Evolutionary conservation across 768 basidiomycete species (phyloP).

Genomic region (Phanerochaete sordida): DNA sequence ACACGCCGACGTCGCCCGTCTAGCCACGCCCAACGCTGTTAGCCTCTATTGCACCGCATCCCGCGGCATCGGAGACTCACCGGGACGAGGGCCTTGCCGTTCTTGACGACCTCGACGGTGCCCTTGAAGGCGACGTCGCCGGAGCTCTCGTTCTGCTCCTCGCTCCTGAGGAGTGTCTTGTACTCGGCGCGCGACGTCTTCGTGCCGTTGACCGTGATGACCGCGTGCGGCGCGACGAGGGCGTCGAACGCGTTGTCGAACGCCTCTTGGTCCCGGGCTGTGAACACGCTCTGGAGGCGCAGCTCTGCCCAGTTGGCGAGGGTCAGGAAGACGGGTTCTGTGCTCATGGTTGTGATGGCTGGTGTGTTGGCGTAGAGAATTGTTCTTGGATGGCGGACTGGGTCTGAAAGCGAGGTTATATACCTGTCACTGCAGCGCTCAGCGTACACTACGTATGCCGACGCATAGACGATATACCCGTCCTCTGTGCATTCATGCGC

Average conservation of each 20-base stretch:
- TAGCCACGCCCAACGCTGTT: background rate
- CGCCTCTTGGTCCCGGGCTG: conserved; percentile 31
- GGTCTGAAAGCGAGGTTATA: no score
- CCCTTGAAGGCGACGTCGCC: conserved; percentile 9
- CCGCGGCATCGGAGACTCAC: background rate
- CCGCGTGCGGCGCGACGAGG: conserved; percentile 35
- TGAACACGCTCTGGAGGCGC: conserved; percentile 34
- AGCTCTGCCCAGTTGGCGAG: conserved; percentile 41
- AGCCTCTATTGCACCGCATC: background rate
- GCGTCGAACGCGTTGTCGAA: conserved; percentile 38
- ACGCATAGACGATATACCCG: no score
- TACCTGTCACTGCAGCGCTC: no score
- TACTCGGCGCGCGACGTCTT: conserved; percentile 25
- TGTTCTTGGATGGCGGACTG: no score
- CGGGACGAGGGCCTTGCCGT: background rate
- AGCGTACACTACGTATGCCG: no score
- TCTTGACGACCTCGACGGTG: conserved; percentile 2
- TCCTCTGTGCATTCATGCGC: no score
- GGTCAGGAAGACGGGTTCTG: conserved; percentile 31
- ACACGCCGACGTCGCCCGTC: conserved; percentile 20
- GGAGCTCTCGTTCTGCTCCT: conserved; percentile 1
- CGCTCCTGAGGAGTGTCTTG: conserved; percentile 31
- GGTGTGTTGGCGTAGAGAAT: no score
- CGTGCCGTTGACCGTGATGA: conserved; percentile 34
- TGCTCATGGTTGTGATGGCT: background rate